Evolutionary conservation across 768 basidiomycete species (phyloP).

Genomic region (Auricularia sp.): DNA sequence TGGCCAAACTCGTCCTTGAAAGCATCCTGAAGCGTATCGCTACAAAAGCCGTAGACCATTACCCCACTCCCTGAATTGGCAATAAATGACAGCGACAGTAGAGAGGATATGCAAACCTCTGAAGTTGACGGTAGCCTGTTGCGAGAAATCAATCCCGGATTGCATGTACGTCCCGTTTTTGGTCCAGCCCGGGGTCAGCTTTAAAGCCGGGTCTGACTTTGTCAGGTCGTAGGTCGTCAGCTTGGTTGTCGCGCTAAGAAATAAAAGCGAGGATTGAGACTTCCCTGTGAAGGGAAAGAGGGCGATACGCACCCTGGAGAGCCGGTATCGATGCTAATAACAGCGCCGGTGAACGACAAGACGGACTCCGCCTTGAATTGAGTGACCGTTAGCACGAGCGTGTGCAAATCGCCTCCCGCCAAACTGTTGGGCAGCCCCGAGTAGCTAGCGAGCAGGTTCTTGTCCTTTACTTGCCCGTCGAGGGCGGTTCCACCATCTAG

Average conservation of each 20-base stretch:
- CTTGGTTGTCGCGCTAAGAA: neutral
- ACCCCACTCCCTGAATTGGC: neutral
- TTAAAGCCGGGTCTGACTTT: neutral
- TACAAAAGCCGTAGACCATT: neutral
- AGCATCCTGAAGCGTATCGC: neutral
- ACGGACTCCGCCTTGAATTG: neutral
- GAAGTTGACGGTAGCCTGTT: neutral
- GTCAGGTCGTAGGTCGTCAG: neutral
- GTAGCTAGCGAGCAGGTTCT: neutral
- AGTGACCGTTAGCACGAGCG: neutral
- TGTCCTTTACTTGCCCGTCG: neutral
- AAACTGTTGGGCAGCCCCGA: neutral
- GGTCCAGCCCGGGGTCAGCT: neutral
- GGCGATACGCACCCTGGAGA: neutral
- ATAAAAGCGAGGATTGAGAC: neutral
- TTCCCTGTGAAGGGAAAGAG: neutral
- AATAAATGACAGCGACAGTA: neutral
- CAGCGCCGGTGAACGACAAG: neutral
- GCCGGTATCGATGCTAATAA: neutral
- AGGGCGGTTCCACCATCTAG: neutral
- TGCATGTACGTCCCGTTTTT: neutral
- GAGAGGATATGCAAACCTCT: neutral
- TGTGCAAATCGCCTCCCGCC: neutral
- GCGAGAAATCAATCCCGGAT: neutral
- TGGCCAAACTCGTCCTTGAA: neutral